Evolutionary conservation across 1,139 yeast genomes (phyloP).

Genomic region (Suhomyces panamericanus): DNA sequence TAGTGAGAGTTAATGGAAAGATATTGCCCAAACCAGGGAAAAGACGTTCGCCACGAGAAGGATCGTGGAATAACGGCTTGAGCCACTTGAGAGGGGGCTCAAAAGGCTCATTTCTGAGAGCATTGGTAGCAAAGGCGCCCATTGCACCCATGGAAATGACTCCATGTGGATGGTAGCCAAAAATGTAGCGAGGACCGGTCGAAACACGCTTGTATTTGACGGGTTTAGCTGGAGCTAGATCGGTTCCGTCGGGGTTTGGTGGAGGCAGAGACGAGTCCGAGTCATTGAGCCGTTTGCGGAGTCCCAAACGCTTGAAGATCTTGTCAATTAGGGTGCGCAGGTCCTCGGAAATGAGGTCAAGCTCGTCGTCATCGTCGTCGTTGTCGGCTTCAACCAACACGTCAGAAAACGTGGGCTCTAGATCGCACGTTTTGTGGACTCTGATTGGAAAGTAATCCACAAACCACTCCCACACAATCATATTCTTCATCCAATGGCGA

Average conservation of each 20-base stretch:
- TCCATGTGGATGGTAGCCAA: conserved; percentile 97
- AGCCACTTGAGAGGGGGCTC: conserved; percentile 55
- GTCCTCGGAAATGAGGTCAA: conserved; percentile 43
- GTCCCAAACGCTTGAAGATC: conserved; percentile 39
- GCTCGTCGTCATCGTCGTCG: conserved; percentile 40
- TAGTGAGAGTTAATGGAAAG: conserved; percentile 75
- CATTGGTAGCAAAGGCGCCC: conserved; percentile 84
- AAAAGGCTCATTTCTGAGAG: conserved; percentile 50
- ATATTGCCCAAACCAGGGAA: conserved; percentile 82
- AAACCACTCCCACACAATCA: conserved; percentile 70
- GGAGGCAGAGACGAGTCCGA: conserved; percentile 21
- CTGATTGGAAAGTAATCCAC: conserved; percentile 78
- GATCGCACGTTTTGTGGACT: conserved; percentile 67
- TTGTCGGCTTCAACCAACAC: conserved; percentile 25
- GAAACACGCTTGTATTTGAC: conserved; percentile 30
- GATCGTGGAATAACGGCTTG: conserved; percentile 45
- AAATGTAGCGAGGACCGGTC: conserved; percentile 80
- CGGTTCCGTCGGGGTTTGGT: conserved; percentile 4
- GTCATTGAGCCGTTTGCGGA: conserved; percentile 41
- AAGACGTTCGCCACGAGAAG: conserved; percentile 43
- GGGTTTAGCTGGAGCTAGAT: background rate
- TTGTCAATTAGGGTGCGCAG: conserved; percentile 40
- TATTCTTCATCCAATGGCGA: conserved; percentile 57
- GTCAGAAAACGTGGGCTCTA: conserved; percentile 70
- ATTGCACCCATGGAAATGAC: conserved; percentile 91